Conservation (phyloP, 345 rosid genomes). For the Citropsis articulata region DNA sequence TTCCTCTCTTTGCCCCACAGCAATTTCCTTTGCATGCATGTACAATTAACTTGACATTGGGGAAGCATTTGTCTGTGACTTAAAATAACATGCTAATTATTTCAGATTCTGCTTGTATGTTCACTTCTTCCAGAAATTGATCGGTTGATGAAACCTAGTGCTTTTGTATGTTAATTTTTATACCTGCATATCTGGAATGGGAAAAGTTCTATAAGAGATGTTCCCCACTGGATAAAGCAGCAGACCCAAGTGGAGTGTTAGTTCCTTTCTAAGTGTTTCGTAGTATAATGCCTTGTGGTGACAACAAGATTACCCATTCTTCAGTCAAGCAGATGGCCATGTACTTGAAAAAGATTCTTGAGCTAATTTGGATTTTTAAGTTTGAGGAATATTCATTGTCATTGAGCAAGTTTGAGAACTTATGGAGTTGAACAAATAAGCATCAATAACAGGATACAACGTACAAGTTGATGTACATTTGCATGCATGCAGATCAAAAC, state of each 20-base stretch:
- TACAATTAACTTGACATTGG: neutral
- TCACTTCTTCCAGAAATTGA: neutral
- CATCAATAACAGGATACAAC: neutral
- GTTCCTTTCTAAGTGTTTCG: neutral
- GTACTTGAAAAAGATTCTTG: neutral
- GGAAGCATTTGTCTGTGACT: conserved; percentile 1
- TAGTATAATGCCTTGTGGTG: neutral
- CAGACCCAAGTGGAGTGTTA: neutral
- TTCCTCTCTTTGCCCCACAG: conserved; percentile 15
- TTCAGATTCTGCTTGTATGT: neutral
- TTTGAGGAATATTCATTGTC: neutral
- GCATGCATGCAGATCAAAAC: neutral
- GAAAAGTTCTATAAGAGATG: neutral
- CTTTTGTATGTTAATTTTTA: neutral
- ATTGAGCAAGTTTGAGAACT: neutral
- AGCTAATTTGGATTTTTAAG: neutral
- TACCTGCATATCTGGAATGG: neutral
- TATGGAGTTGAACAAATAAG: neutral
- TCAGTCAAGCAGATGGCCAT: conserved; percentile 1
- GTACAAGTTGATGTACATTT: neutral
- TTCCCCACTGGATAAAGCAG: neutral
- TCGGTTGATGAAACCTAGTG: neutral
- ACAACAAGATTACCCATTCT: neutral
- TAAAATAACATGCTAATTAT: neutral
- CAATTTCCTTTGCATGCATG: conserved; percentile 14